Percentiles rank a stretch among this genome's conserved stretches.
Conservation (phyloP, 2,329 filamentous ascomycete species). For the Aulographum hederae region DNA sequence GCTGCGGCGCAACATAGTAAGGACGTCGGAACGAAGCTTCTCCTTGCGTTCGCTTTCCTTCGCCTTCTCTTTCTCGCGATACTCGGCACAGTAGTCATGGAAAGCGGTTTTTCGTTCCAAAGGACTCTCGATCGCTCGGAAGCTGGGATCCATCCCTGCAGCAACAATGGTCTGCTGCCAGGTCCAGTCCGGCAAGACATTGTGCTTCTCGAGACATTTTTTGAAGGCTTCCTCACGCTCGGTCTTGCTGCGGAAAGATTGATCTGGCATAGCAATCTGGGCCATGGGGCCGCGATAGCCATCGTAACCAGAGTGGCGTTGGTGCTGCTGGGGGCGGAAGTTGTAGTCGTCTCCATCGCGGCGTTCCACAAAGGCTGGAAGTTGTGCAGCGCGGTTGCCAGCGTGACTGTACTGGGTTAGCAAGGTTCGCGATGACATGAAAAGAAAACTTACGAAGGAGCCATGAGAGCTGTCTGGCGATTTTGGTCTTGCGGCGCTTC, state of each 20-base stretch:
- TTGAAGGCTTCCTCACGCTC: constrained; percentile 87
- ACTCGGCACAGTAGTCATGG: constrained; percentile 84
- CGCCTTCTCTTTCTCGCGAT: constrained; percentile 83
- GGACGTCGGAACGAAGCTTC: constrained; percentile 86
- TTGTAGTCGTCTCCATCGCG: too few relatives aligned
- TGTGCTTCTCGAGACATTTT: constrained; percentile 70
- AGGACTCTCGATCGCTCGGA: constrained; percentile 80
- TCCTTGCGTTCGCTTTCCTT: constrained; percentile 81
- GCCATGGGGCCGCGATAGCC: constrained; percentile 1
- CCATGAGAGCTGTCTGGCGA: too few relatives aligned
- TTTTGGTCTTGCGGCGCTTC: too few relatives aligned
- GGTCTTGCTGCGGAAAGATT: constrained; percentile 61
- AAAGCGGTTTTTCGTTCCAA: constrained; percentile 81
- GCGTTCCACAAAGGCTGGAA: too few relatives aligned
- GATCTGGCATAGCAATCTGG: constrained; percentile 15
- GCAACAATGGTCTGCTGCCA: constrained; percentile 81
- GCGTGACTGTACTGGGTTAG: too few relatives aligned
- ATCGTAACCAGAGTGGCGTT: constrained; percentile 2
- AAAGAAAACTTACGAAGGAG: too few relatives aligned
- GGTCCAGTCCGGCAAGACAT: constrained; percentile 77
- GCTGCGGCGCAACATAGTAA: constrained; percentile 87
- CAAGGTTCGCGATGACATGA: too few relatives aligned
- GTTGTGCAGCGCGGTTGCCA: too few relatives aligned
- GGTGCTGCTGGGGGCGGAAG: too few relatives aligned
- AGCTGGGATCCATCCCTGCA: constrained; percentile 80